Base-by-base conservation (phyloP, 2,329 filamentous ascomycete species). In the Pseudogymnoascus sp. region DNA sequence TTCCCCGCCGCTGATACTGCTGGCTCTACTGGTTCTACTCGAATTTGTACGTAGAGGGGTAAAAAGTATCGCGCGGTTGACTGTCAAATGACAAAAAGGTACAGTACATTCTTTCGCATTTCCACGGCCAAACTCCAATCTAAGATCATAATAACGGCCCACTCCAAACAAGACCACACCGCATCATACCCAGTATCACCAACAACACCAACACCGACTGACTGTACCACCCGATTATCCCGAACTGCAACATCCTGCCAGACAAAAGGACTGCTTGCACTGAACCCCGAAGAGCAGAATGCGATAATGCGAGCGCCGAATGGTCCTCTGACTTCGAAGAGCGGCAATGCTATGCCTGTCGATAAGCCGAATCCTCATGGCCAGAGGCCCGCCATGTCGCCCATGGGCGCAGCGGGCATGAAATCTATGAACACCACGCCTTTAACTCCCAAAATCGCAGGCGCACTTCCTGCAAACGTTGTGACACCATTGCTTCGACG, bases 321-420 rank as follows among this genome's bases (percentile, higher is more conserved):
- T 64, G 65, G 65, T 52, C 62, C 63, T 61, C 58, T 41, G 60
- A 67, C 68, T 60, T 61, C 67, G 19, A 71, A 67, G 62, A 67
- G 64, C 63, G 65, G 67, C 60, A 72, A 69, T 67, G 64, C 67
- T 37, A 73, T 78, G 72, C 78, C 83, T 74, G 76, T 76, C 72
- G 79, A 83, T 75, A 81, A 79, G 76, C 79, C 78, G 61, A 77
- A 76, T 75, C 73, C 73, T 78, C 78, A 71, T 70, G 79, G 77
- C 66, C 80, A 80, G 68, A 80, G 80, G 72, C 83, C 86, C 41
- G 81, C 88, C 71, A 87, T 87, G 77, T 89, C 90, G 61, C 82
- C 85, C 64, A 83, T 92, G 69, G 83, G 80, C 73, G 81, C 87
- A 66, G 78, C 84, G 52, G 83, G 81, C 55, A 78, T 82, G 68